Evolutionary conservation across 176 grass and related monocot genomes (phyloP), one percentile per base, ranked within the genome.

Genomic region (Oryza meridionalis): DNA sequence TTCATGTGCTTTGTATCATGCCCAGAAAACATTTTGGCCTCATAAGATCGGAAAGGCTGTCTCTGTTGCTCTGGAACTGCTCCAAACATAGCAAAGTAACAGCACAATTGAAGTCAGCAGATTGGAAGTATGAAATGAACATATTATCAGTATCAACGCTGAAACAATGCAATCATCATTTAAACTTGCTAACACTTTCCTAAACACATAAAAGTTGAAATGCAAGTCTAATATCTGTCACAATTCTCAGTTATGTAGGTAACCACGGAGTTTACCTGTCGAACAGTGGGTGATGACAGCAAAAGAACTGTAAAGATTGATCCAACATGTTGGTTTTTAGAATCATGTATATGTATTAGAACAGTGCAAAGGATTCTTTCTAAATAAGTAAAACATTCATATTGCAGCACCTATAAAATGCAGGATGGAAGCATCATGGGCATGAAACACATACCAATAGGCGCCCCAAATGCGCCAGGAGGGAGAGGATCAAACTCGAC

Each of bases 401-500:
- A 37, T 25, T 43, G 42, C 10, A 29, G 25, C 29, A 85, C 6
- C 27, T 59, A 17, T 51, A 2, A 82, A 89, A 33, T 10, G 26
- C n/a, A 80, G 45, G 5, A 82, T 12, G 12, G 43, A 78, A 65
- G 3, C 9, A 55, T 27, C 3, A 66, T 17, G 50, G 55, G 19
- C 42, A 67, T 50, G 83, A 88, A 5, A 43, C 21, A 73, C 58
- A 46, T 92, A 99, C 93, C 93, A 67, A 99, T 88, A 70, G 97
- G 97, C 12, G 90, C 90, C 7, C 97, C 97, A 77, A 96, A 99
- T 77, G 97, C 91, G 21, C 93, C 97, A 67, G 97, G 93, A 67
- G 97, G 97, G 32, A 92, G 87, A 1, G 91, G 97, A 69, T 96
- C 97, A 50, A 99, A 99, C 51, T 88, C 91, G 22, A 90, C 66